Percentiles rank a stretch among this genome's conserved stretches.
Conservation (phyloP, 495 filamentous ascomycete species). For the Alectoria sarmentosa region DNA sequence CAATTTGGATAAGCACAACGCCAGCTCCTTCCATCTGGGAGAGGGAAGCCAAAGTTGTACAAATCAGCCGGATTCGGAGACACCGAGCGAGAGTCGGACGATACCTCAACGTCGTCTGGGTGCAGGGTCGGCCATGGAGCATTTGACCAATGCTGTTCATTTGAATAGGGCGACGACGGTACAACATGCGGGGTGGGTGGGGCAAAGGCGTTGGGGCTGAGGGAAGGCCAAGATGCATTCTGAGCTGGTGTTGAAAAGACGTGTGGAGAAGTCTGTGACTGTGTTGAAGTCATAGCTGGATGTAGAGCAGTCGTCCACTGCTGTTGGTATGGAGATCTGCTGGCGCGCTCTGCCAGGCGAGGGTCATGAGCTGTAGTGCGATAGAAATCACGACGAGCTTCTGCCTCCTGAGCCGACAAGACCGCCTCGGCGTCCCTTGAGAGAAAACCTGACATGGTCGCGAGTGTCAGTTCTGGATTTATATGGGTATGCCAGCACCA, state of each 20-base stretch:
- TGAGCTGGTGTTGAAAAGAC: constrained; percentile 15
- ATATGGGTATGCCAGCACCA: not conserved
- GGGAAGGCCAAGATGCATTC: constrained; percentile 14
- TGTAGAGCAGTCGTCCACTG: constrained; percentile 9
- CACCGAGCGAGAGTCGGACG: constrained; percentile 23
- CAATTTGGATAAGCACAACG: constrained; percentile 53
- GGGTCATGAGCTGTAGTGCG: constrained; percentile 23
- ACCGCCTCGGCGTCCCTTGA: constrained; percentile 30
- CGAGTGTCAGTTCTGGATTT: not conserved
- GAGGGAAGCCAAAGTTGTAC: constrained; percentile 31
- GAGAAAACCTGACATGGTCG: constrained; percentile 27
- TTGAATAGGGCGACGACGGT: constrained; percentile 24
- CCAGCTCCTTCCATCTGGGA: constrained; percentile 42
- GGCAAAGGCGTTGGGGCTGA: constrained; percentile 6
- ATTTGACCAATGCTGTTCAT: constrained; percentile 12
- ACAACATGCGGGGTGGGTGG: constrained; percentile 14
- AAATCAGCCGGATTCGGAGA: constrained; percentile 29
- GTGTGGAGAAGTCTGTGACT: constrained; percentile 6
- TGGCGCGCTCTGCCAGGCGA: constrained; percentile 1
- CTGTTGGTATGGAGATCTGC: constrained; percentile 17
- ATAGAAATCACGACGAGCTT: constrained; percentile 27
- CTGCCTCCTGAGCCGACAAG: constrained; percentile 28
- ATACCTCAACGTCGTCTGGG: constrained; percentile 23
- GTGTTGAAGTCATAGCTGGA: constrained; percentile 11
- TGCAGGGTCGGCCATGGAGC: constrained; percentile 22